Evolutionary conservation across 495 filamentous ascomycete genomes (phyloP).

Genomic region (Cudoniella acicularis): DNA sequence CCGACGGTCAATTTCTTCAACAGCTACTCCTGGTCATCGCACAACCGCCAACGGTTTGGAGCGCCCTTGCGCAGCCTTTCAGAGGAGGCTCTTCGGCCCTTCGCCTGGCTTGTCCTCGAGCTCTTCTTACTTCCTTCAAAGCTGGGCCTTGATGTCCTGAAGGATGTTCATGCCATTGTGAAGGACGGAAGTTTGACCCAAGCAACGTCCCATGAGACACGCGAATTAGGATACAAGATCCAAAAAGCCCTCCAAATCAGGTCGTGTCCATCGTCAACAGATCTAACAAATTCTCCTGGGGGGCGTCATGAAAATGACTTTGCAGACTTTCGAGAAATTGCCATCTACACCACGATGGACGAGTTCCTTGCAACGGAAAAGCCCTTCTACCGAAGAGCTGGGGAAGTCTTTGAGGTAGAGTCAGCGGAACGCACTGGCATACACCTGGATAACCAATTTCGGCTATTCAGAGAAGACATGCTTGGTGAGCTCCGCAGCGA

Average conservation of each 20-base stretch:
- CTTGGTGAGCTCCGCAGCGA: slow-evolving; percentile 59
- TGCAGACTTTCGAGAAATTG: slow-evolving; percentile 54
- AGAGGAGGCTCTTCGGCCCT: slow-evolving; percentile 35
- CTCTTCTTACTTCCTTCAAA: slow-evolving; percentile 43
- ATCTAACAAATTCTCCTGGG: slow-evolving; percentile 38
- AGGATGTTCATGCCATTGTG: slow-evolving; percentile 12
- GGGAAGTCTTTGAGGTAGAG: neutral
- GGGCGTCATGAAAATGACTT: slow-evolving; percentile 79
- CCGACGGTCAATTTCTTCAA: slow-evolving; percentile 50
- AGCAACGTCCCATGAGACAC: slow-evolving; percentile 21
- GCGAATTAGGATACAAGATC: neutral
- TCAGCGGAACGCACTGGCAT: neutral
- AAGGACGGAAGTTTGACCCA: slow-evolving; percentile 31
- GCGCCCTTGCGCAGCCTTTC: slow-evolving; percentile 44
- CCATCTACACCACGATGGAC: slow-evolving; percentile 62
- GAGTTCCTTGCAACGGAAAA: slow-evolving; percentile 43
- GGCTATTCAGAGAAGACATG: slow-evolving; percentile 70
- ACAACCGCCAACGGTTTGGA: slow-evolving; percentile 59
- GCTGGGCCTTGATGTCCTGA: neutral
- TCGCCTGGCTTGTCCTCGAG: slow-evolving; percentile 59
- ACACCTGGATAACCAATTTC: slow-evolving; percentile 64
- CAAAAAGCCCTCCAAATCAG: neutral
- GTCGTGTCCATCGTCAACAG: neutral
- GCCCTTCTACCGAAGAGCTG: neutral
- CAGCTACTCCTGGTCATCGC: slow-evolving; percentile 49